Evolutionary conservation across 768 basidiomycete species (phyloP).

Genomic region (Lentinula lateritia): DNA sequence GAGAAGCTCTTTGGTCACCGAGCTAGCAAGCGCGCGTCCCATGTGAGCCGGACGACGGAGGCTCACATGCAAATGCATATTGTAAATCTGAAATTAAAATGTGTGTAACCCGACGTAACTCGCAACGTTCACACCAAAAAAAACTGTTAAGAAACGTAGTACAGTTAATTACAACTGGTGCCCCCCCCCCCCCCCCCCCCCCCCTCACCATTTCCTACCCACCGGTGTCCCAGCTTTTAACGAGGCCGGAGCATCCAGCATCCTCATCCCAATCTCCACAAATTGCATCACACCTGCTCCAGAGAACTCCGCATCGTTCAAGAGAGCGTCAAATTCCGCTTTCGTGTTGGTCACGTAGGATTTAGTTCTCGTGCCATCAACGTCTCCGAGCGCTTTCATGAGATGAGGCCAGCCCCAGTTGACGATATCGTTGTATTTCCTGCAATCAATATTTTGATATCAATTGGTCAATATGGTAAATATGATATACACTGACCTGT

Average conservation of each 20-base stretch:
- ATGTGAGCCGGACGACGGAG: too few species aligned
- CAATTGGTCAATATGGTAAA: neutral
- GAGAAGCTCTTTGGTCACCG: conserved; percentile 52
- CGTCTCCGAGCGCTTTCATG: conserved; percentile 51
- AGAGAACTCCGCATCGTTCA: conserved; percentile 58
- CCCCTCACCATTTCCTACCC: neutral
- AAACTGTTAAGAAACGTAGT: too few species aligned
- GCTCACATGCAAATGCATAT: too few species aligned
- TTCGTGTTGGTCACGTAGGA: conserved; percentile 68
- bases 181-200: too few species aligned
- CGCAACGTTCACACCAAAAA: too few species aligned
- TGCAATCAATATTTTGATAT: conserved; percentile 14
- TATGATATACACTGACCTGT: conserved; percentile 29
- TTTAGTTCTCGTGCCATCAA: conserved; percentile 40
- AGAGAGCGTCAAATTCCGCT: conserved; percentile 57
- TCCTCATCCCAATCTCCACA: conserved; percentile 75
- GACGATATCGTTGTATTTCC: conserved; percentile 83
- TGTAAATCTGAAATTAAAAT: too few species aligned
- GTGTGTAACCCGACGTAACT: too few species aligned
- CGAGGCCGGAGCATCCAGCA: conserved; percentile 62
- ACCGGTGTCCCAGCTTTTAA: conserved; percentile 21
- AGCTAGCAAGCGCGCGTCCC: conserved; percentile 15
- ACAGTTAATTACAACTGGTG: too few species aligned
- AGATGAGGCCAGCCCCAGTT: conserved; percentile 73
- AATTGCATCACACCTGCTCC: conserved; percentile 65